These are phyloP conservation scores for barrel medic (Medicago truncatula) DNA, from an alignment of 306 rosid genomes.

Conservation along the genomic window DNA sequence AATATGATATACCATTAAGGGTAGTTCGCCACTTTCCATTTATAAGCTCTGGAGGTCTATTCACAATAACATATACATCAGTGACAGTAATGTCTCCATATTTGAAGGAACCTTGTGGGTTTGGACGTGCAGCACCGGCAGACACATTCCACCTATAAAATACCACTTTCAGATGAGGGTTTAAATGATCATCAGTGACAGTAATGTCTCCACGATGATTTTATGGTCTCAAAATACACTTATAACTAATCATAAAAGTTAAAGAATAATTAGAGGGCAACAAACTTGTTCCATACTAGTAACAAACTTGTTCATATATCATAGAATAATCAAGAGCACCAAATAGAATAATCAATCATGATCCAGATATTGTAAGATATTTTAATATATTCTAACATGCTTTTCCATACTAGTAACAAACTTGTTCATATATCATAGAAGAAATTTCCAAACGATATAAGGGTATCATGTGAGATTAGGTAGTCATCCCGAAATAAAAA, in stretches of 20 bases:
- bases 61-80: slow-evolving; percentile 68
- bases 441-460: slow-evolving; percentile 11
- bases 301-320: no score
- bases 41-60: slow-evolving; percentile 78
- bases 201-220: no score
- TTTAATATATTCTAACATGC: neutral
- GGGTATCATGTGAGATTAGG: no score
- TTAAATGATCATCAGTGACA: slow-evolving; percentile 29
- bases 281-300: neutral
- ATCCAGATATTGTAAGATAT: neutral
- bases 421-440: slow-evolving; percentile 16
- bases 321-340: no score
- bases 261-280: neutral
- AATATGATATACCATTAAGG: slow-evolving; percentile 81
- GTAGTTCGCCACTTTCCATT: slow-evolving; percentile 80
- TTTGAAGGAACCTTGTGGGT: slow-evolving; percentile 86
- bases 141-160: slow-evolving; percentile 73
- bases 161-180: slow-evolving; percentile 32
- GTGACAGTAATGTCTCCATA: slow-evolving; percentile 78
- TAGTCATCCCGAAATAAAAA: neutral
- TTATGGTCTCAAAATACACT: neutral
- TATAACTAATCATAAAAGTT: slow-evolving; percentile 11
- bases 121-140: slow-evolving; percentile 92
- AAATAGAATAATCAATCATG: neutral
- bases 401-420: neutral